A percentile compares a stretch with the other conserved stretches of the same genome.
Evolutionary conservation across 2,329 filamentous ascomycete species (phyloP).

Genomic region (Pyrenochaeta sp.): DNA sequence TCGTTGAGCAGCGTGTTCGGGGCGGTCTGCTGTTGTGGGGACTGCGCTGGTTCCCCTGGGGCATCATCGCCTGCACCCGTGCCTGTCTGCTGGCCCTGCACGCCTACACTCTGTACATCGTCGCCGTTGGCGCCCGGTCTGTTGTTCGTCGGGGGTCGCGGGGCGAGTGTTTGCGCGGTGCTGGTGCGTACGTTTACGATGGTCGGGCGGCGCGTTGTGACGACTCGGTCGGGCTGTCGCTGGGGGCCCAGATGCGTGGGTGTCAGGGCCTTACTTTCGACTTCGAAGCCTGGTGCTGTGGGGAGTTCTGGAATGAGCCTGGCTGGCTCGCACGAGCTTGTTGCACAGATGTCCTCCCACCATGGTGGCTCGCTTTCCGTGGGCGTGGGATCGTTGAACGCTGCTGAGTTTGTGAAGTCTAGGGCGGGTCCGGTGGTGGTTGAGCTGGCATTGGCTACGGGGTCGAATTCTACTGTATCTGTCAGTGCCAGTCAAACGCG

Average conservation of each 20-base stretch:
- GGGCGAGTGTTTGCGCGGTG: slow-evolving; percentile 1
- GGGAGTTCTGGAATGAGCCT: slow-evolving; percentile 10
- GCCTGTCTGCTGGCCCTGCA: not conserved
- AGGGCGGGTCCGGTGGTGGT: not conserved
- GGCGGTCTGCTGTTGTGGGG: slow-evolving; percentile 6
- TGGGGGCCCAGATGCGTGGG: slow-evolving; percentile 1
- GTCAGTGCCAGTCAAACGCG: not conserved
- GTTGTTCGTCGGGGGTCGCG: not conserved
- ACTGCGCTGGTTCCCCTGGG: not conserved
- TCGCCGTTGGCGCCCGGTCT: not conserved
- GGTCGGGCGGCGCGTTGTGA: slow-evolving; percentile 23
- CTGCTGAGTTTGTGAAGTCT: not conserved
- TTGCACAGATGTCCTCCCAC: not conserved
- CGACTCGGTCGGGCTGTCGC: slow-evolving; percentile 9
- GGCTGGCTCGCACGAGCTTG: not conserved
- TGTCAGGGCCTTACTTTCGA: slow-evolving; percentile 2
- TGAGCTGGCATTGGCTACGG: slow-evolving; percentile 7
- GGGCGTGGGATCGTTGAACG: slow-evolving; percentile 1
- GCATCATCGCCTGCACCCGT: not conserved
- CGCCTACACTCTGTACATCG: not conserved
- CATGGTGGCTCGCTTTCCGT: not conserved
- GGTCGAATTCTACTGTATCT: slow-evolving; percentile 4
- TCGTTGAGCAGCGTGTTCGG: slow-evolving; percentile 20
- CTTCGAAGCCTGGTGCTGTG: slow-evolving; percentile 22
- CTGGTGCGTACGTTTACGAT: slow-evolving; percentile 25